phyloP scores from a whole-genome alignment of 1,284 basidiomycete species.

The Leucoagaricus sp. region DNA sequence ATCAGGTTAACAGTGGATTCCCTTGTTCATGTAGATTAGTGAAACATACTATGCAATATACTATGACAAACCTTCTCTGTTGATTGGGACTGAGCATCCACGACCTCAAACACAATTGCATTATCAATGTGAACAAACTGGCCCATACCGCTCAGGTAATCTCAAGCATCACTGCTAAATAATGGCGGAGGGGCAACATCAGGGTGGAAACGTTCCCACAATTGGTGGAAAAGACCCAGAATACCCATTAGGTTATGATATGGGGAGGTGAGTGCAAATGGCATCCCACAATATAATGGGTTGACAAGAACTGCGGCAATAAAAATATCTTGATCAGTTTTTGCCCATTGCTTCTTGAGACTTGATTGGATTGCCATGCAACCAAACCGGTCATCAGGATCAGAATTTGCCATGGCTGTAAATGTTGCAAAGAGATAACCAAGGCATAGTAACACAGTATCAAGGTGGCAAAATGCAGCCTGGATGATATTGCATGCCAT shows the following conservation, averaged over 20 bases:
- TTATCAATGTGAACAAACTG: no score
- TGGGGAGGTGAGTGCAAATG: conserved; percentile 14
- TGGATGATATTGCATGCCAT: conserved; percentile 41
- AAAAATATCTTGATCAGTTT: conserved; percentile 44
- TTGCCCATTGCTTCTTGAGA: conserved; percentile 41
- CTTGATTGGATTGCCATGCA: conserved; percentile 30
- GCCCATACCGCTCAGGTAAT: no score
- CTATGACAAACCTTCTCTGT: no score
- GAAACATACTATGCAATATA: no score
- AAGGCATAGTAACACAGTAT: conserved; percentile 39
- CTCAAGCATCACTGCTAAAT: no score
- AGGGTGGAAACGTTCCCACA: conserved; percentile 25
- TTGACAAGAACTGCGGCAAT: conserved; percentile 42
- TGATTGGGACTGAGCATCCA: no score
- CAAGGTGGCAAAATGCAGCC: conserved; percentile 31
- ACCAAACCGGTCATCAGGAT: conserved; percentile 21
- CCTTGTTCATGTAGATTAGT: not conserved
- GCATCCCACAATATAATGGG: conserved; percentile 27
- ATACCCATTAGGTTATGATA: conserved; percentile 16
- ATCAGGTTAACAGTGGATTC: conserved; percentile 20
- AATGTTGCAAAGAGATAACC: conserved; percentile 29
- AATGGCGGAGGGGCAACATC: not conserved
- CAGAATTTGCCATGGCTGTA: not conserved
- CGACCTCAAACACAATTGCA: no score
- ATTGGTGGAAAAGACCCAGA: conserved; percentile 16